phyloP scores from a whole-genome alignment of 108 stramenopile genomes.

The Pinguiococcus pyrenoidosus region DNA sequence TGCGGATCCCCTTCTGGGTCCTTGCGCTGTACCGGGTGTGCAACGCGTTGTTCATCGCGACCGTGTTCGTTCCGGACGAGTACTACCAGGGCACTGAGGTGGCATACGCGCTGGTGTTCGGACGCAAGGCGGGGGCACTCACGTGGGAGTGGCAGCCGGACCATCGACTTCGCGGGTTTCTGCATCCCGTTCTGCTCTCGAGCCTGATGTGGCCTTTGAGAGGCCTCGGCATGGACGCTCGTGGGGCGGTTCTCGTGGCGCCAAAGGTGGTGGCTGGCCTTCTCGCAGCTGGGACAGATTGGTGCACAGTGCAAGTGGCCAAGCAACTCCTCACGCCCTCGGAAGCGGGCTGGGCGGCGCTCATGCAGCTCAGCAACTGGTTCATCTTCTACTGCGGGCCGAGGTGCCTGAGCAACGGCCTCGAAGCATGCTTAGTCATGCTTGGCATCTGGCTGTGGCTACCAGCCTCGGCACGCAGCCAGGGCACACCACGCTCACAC shows the following conservation, averaged over 20 bases:
- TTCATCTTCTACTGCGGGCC: background rate
- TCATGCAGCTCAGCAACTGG: background rate
- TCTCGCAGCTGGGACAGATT: background rate
- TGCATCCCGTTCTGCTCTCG: background rate
- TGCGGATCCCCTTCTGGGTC: background rate
- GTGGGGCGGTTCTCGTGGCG: background rate
- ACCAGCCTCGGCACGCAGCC: no score
- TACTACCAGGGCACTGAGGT: slow-evolving; percentile 12
- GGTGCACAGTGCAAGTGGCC: no score
- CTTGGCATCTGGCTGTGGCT: background rate
- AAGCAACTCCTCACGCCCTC: background rate
- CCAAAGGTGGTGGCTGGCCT: background rate
- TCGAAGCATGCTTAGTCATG: background rate
- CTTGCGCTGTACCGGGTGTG: background rate
- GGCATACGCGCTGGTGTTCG: slow-evolving; percentile 6
- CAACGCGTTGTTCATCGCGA: background rate
- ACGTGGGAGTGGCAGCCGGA: slow-evolving; percentile 2
- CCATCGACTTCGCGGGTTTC: background rate
- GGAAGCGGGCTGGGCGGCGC: background rate
- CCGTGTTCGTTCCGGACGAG: slow-evolving; percentile 3
- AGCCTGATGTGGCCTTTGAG: background rate
- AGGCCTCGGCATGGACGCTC: background rate
- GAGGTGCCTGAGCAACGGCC: background rate
- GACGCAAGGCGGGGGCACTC: background rate
- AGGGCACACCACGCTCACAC: no score